Conservation (phyloP, 1,139 yeast species). For the Groenewaldozyma auringiensis region DNA sequence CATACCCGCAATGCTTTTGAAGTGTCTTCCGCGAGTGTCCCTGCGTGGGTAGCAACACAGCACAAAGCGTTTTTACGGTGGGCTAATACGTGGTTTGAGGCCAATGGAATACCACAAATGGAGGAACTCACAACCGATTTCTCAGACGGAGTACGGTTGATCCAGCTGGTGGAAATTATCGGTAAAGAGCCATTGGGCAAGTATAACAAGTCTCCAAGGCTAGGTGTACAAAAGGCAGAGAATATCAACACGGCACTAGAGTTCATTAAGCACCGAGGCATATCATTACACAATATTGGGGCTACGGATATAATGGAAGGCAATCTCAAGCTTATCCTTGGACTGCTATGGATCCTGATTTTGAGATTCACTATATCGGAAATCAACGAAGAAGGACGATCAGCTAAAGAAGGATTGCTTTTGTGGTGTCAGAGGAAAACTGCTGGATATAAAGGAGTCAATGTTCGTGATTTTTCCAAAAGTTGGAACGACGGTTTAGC, state of each 20-base stretch:
- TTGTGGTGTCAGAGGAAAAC: constrained; percentile 41
- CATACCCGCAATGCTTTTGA: background rate
- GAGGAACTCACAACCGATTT: constrained; percentile 27
- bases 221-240: constrained; percentile 55
- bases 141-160: constrained; percentile 31
- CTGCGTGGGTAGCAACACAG: constrained; percentile 36
- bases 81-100: constrained; percentile 33
- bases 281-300: constrained; percentile 52
- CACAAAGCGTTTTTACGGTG: constrained; percentile 35
- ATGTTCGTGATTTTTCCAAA: constrained; percentile 35
- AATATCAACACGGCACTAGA: constrained; percentile 52
- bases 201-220: constrained; percentile 39
- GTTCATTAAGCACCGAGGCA: constrained; percentile 45
- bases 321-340: constrained; percentile 53
- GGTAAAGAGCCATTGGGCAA: constrained; percentile 35
- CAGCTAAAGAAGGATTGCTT: constrained; percentile 38
- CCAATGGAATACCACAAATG: constrained; percentile 24
- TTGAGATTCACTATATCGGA: constrained; percentile 44
- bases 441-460: constrained; percentile 34
- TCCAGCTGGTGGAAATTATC: constrained; percentile 34
- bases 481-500: constrained; percentile 45
- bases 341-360: constrained; percentile 58
- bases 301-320: constrained; percentile 66
- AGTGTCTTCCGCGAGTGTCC: constrained; percentile 11
- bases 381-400: constrained; percentile 37